Conservation (phyloP, 2,329 filamentous ascomycete species). For the Teratosphaeria viscida region DNA sequence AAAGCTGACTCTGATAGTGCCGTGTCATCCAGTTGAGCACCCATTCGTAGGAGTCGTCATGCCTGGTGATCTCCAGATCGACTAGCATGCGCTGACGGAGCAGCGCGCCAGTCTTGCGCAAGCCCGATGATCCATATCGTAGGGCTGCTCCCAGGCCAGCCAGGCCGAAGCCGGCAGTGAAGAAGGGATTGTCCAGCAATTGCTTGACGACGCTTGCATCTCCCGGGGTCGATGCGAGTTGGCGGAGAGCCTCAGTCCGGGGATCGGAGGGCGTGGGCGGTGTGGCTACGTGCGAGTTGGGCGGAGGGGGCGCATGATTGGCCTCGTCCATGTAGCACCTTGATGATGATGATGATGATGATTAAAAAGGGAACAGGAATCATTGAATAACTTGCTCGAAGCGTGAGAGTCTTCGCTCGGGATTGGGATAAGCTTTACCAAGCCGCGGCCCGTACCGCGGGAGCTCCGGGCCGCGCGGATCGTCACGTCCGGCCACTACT, state of each 20-base stretch:
- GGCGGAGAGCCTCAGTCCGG: slow-evolving; percentile 27
- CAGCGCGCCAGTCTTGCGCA: slow-evolving; percentile 60
- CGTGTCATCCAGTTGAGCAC: slow-evolving; percentile 88
- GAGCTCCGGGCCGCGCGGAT: not conserved
- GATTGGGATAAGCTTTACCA: not conserved
- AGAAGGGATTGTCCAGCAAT: slow-evolving; percentile 42
- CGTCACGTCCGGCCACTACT: not conserved
- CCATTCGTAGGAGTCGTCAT: slow-evolving; percentile 90
- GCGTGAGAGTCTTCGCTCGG: not conserved
- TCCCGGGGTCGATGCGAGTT: slow-evolving; percentile 23
- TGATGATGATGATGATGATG: no score
- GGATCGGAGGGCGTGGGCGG: not conserved
- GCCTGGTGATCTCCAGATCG: slow-evolving; percentile 89
- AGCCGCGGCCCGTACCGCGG: no score
- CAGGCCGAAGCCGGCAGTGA: slow-evolving; percentile 66
- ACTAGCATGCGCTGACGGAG: slow-evolving; percentile 80
- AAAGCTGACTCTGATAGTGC: slow-evolving; percentile 25
- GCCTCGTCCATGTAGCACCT: slow-evolving; percentile 18
- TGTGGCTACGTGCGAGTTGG: not conserved
- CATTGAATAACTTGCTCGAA: no score
- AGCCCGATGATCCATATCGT: slow-evolving; percentile 67
- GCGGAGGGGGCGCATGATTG: slow-evolving; percentile 18
- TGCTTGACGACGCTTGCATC: slow-evolving; percentile 34
- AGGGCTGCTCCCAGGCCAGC: slow-evolving; percentile 76
- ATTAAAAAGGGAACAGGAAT: no score